These are phyloP conservation scores for Naegleria gruberi DNA, from an alignment of 208 protist genomes.

Conservation along the genomic window DNA sequence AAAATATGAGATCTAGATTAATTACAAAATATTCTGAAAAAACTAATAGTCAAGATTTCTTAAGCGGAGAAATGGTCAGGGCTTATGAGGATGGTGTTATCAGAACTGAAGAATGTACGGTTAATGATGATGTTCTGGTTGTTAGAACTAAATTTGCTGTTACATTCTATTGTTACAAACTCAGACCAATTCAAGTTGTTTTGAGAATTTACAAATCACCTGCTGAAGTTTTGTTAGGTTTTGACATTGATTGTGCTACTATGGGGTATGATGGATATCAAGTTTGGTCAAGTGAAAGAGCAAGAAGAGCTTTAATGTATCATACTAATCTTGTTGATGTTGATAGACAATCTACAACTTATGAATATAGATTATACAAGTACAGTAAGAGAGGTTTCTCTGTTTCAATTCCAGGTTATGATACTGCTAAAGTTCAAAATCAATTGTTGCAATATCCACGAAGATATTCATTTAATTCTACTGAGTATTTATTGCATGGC, in stretches of 20 bases:
- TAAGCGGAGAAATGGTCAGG: too few relatives aligned
- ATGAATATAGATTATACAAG: conserved; percentile 30
- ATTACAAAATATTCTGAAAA: background rate
- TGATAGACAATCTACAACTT: conserved; percentile 30
- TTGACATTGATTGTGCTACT: conserved; percentile 26
- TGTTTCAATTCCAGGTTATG: conserved; percentile 23
- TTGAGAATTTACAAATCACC: conserved; percentile 31
- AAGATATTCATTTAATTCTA: too few relatives aligned
- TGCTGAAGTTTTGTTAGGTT: conserved; percentile 29
- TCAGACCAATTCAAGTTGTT: conserved; percentile 28
- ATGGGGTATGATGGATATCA: too few relatives aligned
- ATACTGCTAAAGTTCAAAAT: background rate
- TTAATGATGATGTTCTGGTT: background rate
- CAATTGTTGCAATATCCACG: too few relatives aligned
- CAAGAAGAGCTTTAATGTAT: background rate
- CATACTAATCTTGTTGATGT: conserved; percentile 26
- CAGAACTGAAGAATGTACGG: too few relatives aligned
- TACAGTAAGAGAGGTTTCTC: conserved; percentile 28
- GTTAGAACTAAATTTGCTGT: background rate
- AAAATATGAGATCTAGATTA: background rate
- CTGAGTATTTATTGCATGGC: too few relatives aligned
- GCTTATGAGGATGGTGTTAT: background rate
- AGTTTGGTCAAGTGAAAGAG: too few relatives aligned
- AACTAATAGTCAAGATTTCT: too few relatives aligned
- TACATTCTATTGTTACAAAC: background rate